These are phyloP conservation scores for Aspergillus homomorphus DNA, from an alignment of 495 filamentous ascomycete genomes.

Conservation along the genomic window DNA sequence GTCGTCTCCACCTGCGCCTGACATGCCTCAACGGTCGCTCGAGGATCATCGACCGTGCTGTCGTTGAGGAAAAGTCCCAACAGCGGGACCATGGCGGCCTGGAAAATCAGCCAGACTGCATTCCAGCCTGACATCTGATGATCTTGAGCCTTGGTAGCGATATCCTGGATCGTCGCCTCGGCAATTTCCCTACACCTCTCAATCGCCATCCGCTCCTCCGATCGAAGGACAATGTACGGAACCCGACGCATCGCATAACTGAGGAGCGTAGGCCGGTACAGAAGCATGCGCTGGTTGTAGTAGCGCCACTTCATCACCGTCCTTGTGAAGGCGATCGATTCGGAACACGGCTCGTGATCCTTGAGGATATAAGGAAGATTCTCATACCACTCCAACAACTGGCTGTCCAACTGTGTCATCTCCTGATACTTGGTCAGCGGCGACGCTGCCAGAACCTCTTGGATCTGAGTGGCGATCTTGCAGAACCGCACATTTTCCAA, in stretches of 20 bases:
- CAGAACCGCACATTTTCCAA: constrained; percentile 78
- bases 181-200: constrained; percentile 67
- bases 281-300: constrained; percentile 72
- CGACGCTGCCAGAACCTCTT: constrained; percentile 69
- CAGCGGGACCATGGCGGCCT: constrained; percentile 74
- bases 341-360: constrained; percentile 65
- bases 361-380: constrained; percentile 68
- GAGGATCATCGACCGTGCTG: constrained; percentile 50
- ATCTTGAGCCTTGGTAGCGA: constrained; percentile 60
- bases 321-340: constrained; percentile 64
- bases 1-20: constrained; percentile 63
- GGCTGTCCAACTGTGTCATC: constrained; percentile 59
- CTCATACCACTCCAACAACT: constrained; percentile 68
- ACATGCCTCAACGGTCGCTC: constrained; percentile 48
- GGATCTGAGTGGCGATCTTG: constrained; percentile 73
- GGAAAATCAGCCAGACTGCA: constrained; percentile 79
- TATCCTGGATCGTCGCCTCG: constrained; percentile 67
- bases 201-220: constrained; percentile 68
- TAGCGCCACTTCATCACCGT: constrained; percentile 82
- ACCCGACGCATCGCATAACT: constrained; percentile 66
- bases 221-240: constrained; percentile 51
- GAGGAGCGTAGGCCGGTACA: constrained; percentile 72
- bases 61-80: constrained; percentile 68
- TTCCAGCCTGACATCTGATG: constrained; percentile 81
- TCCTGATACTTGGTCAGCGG: constrained; percentile 65